Evolutionary conservation across 768 basidiomycete genomes (phyloP).

Genomic region (Omphalotus guepiniiformis): DNA sequence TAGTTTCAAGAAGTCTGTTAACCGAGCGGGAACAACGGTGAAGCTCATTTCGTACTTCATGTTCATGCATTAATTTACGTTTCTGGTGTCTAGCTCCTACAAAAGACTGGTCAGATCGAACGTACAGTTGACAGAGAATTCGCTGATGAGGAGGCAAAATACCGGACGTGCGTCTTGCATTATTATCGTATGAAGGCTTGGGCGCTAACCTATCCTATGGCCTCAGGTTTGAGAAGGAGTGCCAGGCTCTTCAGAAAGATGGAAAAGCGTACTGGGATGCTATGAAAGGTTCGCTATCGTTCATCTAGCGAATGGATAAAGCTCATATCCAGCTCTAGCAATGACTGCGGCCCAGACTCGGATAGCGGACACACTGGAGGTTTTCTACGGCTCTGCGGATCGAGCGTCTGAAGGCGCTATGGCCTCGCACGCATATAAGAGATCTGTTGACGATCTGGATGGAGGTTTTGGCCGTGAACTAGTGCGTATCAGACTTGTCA

Average conservation of each 20-base stretch:
- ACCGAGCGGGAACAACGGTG: slow-evolving; percentile 88
- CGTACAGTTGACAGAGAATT: slow-evolving; percentile 94
- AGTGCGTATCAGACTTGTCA: slow-evolving; percentile 40
- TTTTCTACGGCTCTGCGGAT: slow-evolving; percentile 88
- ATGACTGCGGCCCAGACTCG: slow-evolving; percentile 94
- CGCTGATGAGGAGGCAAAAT: slow-evolving; percentile 87
- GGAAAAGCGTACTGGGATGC: slow-evolving; percentile 93
- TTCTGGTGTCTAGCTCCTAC: slow-evolving; percentile 59
- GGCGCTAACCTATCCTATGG: slow-evolving; percentile 5
- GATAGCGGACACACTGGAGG: slow-evolving; percentile 89
- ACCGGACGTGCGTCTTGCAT: slow-evolving; percentile 64
- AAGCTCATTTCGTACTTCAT: slow-evolving; percentile 20
- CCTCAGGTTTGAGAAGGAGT: slow-evolving; percentile 92
- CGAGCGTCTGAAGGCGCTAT: slow-evolving; percentile 87
- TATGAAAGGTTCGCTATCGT: slow-evolving; percentile 67
- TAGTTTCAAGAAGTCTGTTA: slow-evolving; percentile 92
- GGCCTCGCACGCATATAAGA: slow-evolving; percentile 95
- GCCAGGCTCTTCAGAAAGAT: slow-evolving; percentile 88
- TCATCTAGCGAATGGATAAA: not conserved
- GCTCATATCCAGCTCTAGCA: slow-evolving; percentile 39
- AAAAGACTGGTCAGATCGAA: slow-evolving; percentile 98
- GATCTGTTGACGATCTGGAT: slow-evolving; percentile 92
- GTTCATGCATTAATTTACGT: slow-evolving; percentile 12
- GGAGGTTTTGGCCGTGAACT: slow-evolving; percentile 78
- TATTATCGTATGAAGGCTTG: not conserved